Percentiles rank a stretch among this genome's conserved stretches.
These are phyloP conservation scores for Phytophthora nicotianae DNA, from an alignment of 352 stramenopile species.

Conservation along the genomic window DNA sequence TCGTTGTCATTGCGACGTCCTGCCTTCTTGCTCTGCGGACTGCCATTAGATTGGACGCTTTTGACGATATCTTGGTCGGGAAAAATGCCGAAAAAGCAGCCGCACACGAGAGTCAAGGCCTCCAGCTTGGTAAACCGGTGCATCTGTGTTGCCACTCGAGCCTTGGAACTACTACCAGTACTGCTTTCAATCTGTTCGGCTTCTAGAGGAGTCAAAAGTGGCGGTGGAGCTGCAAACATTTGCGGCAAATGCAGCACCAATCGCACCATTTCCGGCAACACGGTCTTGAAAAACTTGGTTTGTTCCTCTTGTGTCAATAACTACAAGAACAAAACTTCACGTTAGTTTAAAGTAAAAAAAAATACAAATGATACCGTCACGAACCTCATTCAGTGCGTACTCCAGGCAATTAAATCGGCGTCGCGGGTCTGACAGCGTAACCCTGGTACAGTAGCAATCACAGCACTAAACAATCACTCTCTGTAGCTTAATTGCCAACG, in stretches of 20 bases:
- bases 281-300: conserved; percentile 40
- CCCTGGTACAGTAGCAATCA: conserved; percentile 23
- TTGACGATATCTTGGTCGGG: conserved; percentile 47
- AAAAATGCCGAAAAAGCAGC: conserved; percentile 72
- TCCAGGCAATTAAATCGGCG: conserved; percentile 46
- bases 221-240: conserved; percentile 45
- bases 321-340: conserved; percentile 31
- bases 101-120: conserved; percentile 49
- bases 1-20: conserved; percentile 10
- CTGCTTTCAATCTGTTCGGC: not conserved
- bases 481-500: not conserved
- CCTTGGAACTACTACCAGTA: not conserved
- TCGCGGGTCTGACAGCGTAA: conserved; percentile 33
- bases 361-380: not conserved
- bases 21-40: conserved; percentile 10
- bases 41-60: conserved; percentile 1
- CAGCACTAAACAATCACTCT: conserved; percentile 16
- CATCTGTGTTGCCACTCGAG: conserved; percentile 29
- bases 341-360: too few species aligned
- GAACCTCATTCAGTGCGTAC: conserved; percentile 44
- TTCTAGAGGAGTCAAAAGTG: conserved; percentile 45
- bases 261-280: conserved; percentile 56
- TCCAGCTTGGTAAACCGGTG: conserved; percentile 53
- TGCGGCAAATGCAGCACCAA: conserved; percentile 57
- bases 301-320: conserved; percentile 43